These are phyloP conservation scores for Erodium trifolium DNA, from an alignment of 441 rosid genomes.

Conservation along the genomic window DNA sequence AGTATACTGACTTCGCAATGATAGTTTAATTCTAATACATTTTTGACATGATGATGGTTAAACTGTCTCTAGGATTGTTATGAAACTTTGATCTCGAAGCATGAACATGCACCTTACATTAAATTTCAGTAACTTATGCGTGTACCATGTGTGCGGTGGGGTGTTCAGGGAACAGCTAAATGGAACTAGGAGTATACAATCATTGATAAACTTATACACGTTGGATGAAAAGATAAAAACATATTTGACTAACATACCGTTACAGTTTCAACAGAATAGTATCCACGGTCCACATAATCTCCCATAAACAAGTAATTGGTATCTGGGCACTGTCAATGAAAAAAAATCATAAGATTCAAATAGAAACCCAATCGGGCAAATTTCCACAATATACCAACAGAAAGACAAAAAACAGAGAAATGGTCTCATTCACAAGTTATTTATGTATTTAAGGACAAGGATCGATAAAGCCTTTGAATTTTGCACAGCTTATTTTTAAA, in stretches of 20 bases:
- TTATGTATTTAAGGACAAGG: not conserved
- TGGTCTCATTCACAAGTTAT: not conserved
- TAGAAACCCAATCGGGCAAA: not conserved
- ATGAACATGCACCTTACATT: not conserved
- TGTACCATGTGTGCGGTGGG: not conserved
- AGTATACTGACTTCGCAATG: not conserved
- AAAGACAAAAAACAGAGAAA: not conserved
- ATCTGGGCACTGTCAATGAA: conserved; percentile 59
- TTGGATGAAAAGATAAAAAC: not conserved
- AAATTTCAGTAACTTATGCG: not conserved
- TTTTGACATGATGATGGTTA: not conserved
- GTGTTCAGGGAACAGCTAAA: not conserved
- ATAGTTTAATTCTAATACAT: not conserved
- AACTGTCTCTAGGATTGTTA: not conserved
- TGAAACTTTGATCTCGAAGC: not conserved
- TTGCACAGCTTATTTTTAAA: not conserved
- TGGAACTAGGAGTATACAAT: not conserved
- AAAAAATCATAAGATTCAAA: conserved; percentile 1
- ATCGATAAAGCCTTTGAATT: not conserved
- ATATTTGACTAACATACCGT: conserved; percentile 32
- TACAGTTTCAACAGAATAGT: conserved; percentile 72
- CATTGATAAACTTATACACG: not conserved
- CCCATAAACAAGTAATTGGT: conserved; percentile 80
- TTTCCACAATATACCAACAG: conserved; percentile 5
- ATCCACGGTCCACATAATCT: conserved; percentile 72